Evolutionary conservation across 176 grass and related monocot species (phyloP), one percentile per base, ranked within the genome.

Genomic region (Oryza australiensis): DNA sequence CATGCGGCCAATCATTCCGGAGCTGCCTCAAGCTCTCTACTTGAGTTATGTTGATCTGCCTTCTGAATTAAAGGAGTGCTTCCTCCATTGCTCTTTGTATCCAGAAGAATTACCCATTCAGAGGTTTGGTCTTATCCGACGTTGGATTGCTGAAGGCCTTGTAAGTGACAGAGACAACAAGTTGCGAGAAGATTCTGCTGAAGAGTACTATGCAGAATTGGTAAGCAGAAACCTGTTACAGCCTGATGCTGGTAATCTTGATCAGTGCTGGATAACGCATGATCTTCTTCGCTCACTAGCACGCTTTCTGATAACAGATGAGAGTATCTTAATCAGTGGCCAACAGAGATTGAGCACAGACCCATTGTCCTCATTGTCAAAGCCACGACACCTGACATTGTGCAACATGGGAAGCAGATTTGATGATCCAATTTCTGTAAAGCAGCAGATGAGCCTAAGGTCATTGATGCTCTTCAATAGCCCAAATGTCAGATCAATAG

Each of bases 101-200:
- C 94, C 91, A 48, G 82, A 89, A 75, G 91, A 94, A 67, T 84
- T 34, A 26, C 77, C 64, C 46, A 89, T 97, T 30, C 78, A 49
- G 45, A 67, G 29, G 26, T 89, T 87, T 80, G 84, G 81, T 62
- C 84, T 97, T 51, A 84, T 94, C 59, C 81, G 84, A 2, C 83
- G 78, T 38, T 97, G 91, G 94, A 87, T 97, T 64, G 91, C 91
- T 23, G 94, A 97, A 89, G 94, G 94, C 9, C 62, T 97, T 51
- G 68, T 97, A 53, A 84, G 68, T 59, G 45, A 69, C 45, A 70
- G 34, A 40, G 79, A 68, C 5, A 65, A 81, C 51, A 83, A 16
- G 23, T 51, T 79, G 24, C 62, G 84, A 26, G 94, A 97, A 89
- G 94, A 97, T 74, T 79, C 77, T 65, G 91, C 94, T 29, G 87